phyloP scores from a whole-genome alignment of 1,139 yeast genomes.

The Scheffersomyces titani region DNA sequence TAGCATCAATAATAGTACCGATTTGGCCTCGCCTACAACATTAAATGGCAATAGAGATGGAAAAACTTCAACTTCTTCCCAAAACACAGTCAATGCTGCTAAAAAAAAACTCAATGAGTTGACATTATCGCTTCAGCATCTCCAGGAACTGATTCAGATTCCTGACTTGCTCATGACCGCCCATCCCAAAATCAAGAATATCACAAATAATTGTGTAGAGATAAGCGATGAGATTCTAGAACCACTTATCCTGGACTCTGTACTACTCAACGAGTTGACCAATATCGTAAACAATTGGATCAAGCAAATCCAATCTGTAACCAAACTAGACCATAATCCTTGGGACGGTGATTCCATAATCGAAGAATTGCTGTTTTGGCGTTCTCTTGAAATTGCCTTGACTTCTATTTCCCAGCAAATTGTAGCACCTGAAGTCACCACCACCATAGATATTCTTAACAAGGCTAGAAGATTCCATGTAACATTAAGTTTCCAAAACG shows the following conservation, averaged over 20 bases:
- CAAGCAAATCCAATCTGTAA: constrained; percentile 58
- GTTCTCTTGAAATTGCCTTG: constrained; percentile 66
- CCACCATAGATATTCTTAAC: constrained; percentile 64
- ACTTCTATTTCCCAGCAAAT: constrained; percentile 60
- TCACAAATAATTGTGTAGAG: constrained; percentile 25
- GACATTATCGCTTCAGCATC: constrained; percentile 64
- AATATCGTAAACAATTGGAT: constrained; percentile 74
- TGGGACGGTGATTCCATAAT: constrained; percentile 55
- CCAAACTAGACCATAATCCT: constrained; percentile 54
- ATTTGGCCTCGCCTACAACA: not conserved
- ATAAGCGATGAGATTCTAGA: constrained; percentile 17
- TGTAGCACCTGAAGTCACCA: constrained; percentile 50
- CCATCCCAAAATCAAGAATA: constrained; percentile 53
- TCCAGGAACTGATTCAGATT: constrained; percentile 66
- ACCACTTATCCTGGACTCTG: constrained; percentile 42
- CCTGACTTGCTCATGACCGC: constrained; percentile 60
- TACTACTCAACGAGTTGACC: constrained; percentile 66
- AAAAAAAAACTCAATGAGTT: constrained; percentile 71
- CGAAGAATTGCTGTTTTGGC: constrained; percentile 84
- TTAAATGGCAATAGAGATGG: not conserved
- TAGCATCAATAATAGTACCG: not conserved
- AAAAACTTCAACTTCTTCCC: not conserved
- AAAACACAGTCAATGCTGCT: constrained; percentile 40
- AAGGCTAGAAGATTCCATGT: constrained; percentile 80
- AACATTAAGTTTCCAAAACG: constrained; percentile 70